These are phyloP conservation scores for Solanum chacoense DNA, from an alignment of 305 asterid species.

Conservation along the genomic window DNA sequence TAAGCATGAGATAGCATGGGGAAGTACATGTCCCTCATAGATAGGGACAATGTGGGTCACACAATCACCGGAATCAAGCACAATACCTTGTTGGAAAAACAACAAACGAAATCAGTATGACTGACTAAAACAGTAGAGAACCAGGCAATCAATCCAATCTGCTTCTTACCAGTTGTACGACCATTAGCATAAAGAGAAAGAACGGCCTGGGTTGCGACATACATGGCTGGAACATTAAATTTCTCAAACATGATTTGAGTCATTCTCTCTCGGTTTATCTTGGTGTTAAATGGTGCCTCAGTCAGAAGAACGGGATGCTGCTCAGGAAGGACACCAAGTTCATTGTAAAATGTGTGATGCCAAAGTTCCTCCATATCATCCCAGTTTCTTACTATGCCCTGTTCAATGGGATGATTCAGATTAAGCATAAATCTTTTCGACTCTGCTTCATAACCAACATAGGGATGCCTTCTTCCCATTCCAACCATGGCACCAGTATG, in stretches of 20 bases:
- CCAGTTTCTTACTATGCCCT: slow-evolving; percentile 27
- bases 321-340: slow-evolving; percentile 20
- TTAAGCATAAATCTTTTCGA: not conserved
- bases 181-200: not conserved
- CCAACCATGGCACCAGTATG: not conserved
- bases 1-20: not conserved
- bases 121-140: not conserved
- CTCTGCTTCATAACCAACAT: slow-evolving; percentile 22
- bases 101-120: not conserved
- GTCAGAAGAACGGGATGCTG: slow-evolving; percentile 28
- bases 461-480: slow-evolving; percentile 10
- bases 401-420: slow-evolving; percentile 27
- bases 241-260: slow-evolving; percentile 27
- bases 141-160: not conserved
- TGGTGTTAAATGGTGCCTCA: slow-evolving; percentile 25
- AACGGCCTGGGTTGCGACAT: slow-evolving; percentile 27
- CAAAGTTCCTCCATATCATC: slow-evolving; percentile 31
- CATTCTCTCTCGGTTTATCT: slow-evolving; percentile 24
- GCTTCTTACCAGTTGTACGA: not conserved
- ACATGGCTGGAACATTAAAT: slow-evolving; percentile 27
- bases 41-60: not conserved
- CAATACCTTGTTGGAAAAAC: not conserved
- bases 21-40: not conserved
- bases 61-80: not conserved
- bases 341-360: slow-evolving; percentile 26